Evolutionary conservation across 1,139 yeast species (phyloP).

Genomic region (Geotrichum carabidarum): DNA sequence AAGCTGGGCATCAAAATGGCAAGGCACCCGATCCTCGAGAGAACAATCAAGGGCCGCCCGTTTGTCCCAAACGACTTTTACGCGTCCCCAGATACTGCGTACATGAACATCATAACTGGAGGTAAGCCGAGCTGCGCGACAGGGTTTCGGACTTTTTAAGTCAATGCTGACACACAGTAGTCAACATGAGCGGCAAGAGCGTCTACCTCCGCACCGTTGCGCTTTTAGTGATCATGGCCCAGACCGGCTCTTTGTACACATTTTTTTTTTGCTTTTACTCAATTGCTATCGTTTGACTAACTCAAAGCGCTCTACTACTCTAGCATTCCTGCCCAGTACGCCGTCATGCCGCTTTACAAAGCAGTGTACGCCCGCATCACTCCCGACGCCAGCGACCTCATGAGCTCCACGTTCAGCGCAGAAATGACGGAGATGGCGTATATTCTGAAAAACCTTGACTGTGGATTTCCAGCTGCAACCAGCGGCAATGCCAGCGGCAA

Average conservation of each 20-base stretch:
- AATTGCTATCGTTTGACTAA: neutral
- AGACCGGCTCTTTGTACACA: constrained; percentile 41
- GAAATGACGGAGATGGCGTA: constrained; percentile 49
- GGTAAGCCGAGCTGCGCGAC: neutral
- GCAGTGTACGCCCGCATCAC: constrained; percentile 46
- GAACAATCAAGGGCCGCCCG: constrained; percentile 22
- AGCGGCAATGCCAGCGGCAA: neutral
- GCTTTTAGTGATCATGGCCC: constrained; percentile 45
- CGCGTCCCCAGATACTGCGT: constrained; percentile 36
- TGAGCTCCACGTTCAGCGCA: constrained; percentile 45
- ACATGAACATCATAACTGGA: constrained; percentile 45
- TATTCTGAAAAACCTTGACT: constrained; percentile 38
- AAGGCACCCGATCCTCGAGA: constrained; percentile 44
- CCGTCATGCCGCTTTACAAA: constrained; percentile 41
- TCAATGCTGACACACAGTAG: constrained; percentile 15
- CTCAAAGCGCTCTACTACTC: too few species aligned
- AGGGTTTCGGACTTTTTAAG: too few species aligned
- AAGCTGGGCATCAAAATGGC: constrained; percentile 36
- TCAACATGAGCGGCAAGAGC: constrained; percentile 54
- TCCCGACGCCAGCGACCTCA: constrained; percentile 41
- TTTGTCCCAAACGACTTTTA: constrained; percentile 42
- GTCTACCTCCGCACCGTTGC: constrained; percentile 48
- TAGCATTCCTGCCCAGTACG: constrained; percentile 46
- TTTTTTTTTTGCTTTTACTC: constrained; percentile 21
- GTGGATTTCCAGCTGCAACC: constrained; percentile 21